A percentile compares a stretch with the other conserved stretches of the same genome.
These are phyloP conservation scores for Cercospora nicotianae DNA, from an alignment of 2,329 filamentous ascomycete species.

Conservation along the genomic window DNA sequence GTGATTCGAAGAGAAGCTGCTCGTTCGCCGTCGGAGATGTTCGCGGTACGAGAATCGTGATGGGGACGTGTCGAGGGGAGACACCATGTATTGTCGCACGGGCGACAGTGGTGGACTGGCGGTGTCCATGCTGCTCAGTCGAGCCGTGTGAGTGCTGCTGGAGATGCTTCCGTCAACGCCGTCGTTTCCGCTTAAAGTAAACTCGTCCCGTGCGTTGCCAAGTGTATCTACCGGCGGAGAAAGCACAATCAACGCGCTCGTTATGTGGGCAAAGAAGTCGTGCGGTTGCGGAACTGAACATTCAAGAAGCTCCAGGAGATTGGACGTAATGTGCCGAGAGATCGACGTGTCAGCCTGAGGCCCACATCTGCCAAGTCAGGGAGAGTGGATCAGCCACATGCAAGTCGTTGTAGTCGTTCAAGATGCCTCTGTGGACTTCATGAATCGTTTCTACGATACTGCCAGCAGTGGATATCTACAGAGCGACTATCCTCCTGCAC, in stretches of 20 bases:
- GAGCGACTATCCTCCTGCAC: neutral
- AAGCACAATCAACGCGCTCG: neutral
- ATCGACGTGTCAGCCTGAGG: neutral
- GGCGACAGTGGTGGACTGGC: conserved; percentile 48
- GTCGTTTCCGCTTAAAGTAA: neutral
- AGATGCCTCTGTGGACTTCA: neutral
- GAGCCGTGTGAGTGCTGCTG: neutral
- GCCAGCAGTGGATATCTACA: neutral
- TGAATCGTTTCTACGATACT: neutral
- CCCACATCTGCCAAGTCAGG: neutral
- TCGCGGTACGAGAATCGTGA: conserved; percentile 34
- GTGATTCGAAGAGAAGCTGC: conserved; percentile 46
- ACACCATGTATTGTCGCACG: conserved; percentile 44
- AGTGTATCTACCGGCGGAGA: neutral
- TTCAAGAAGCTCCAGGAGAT: neutral
- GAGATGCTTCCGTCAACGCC: neutral
- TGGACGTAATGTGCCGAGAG: neutral
- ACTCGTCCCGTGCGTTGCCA: neutral
- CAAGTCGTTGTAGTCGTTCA: neutral
- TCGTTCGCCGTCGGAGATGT: conserved; percentile 36
- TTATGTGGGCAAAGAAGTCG: neutral
- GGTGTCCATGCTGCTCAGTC: conserved; percentile 24
- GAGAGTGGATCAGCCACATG: neutral
- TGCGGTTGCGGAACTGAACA: neutral
- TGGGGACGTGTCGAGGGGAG: conserved; percentile 46